These are phyloP conservation scores for Toxoplasma gondii DNA, from an alignment of 169 alveolate species.

Conservation along the genomic window DNA sequence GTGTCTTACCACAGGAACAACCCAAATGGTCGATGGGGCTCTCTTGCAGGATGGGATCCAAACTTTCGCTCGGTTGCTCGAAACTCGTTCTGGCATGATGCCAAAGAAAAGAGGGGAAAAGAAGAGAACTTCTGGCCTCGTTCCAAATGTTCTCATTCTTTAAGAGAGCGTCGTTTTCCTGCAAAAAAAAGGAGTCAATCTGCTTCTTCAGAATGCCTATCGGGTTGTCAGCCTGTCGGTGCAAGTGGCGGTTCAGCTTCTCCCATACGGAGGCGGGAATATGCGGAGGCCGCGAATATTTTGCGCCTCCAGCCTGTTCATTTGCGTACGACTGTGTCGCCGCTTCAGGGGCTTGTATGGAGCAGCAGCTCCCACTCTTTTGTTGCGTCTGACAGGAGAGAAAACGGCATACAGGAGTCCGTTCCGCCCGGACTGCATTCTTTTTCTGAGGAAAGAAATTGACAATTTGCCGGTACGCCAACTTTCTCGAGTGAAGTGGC, in stretches of 20 bases:
- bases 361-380: background rate
- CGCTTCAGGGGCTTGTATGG: background rate
- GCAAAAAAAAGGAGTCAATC: conserved; percentile 10
- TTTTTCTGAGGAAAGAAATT: too few relatives aligned
- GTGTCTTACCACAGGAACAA: too few relatives aligned
- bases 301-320: conserved; percentile 6
- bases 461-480: too few relatives aligned
- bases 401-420: too few relatives aligned
- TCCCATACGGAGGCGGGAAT: conserved; percentile 37
- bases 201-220: conserved; percentile 52
- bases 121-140: background rate
- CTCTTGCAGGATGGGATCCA: background rate
- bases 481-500: too few relatives aligned
- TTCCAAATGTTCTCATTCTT: background rate
- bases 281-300: conserved; percentile 12
- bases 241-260: conserved; percentile 25
- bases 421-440: too few relatives aligned
- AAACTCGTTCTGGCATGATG: background rate
- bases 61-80: background rate
- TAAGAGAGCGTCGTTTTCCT: background rate
- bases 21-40: background rate
- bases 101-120: background rate
- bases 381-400: too few relatives aligned
- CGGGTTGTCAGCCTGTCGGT: conserved; percentile 42
- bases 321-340: background rate